Evolutionary conservation across 306 rosid genomes (phyloP).

Genomic region (Echinosophora koreensis): DNA sequence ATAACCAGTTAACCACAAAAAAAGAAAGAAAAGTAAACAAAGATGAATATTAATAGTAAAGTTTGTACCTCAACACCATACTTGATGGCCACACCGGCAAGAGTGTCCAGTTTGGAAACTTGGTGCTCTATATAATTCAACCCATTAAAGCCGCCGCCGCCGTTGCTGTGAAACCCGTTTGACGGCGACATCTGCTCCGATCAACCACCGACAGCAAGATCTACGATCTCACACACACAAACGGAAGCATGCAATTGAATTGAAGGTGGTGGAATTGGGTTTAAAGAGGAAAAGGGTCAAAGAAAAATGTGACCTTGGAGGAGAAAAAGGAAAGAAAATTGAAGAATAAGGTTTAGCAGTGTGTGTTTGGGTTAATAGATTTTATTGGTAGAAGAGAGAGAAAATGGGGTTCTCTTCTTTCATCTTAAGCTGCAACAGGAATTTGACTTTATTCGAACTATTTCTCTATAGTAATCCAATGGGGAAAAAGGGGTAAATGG

Average conservation of each 20-base stretch:
- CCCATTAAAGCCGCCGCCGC: constrained; percentile 55
- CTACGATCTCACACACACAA: constrained; percentile 52
- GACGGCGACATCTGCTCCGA: constrained; percentile 76
- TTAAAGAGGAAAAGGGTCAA: constrained; percentile 47
- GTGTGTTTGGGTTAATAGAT: neutral
- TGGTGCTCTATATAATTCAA: constrained; percentile 70
- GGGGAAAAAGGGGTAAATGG: neutral
- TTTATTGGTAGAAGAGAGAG: constrained; percentile 23
- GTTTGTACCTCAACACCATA: constrained; percentile 86
- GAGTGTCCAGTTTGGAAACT: constrained; percentile 85
- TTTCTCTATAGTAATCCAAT: neutral
- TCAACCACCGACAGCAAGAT: constrained; percentile 58
- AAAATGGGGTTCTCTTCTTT: constrained; percentile 11
- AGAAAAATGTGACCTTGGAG: constrained; percentile 52
- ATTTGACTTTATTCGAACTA: constrained; percentile 45
- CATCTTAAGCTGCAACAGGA: constrained; percentile 16
- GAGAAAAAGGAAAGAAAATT: constrained; percentile 33
- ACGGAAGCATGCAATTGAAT: constrained; percentile 25
- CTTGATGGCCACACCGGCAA: constrained; percentile 91
- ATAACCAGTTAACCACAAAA: neutral
- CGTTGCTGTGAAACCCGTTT: constrained; percentile 57
- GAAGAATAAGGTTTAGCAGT: constrained; percentile 28
- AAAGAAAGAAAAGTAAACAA: neutral
- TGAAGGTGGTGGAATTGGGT: neutral
- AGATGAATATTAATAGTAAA: neutral